Evolutionary conservation across 768 basidiomycete genomes (phyloP), one percentile per base, ranked within the genome.

Genomic region (Pilatotrama ljubarskyi): DNA sequence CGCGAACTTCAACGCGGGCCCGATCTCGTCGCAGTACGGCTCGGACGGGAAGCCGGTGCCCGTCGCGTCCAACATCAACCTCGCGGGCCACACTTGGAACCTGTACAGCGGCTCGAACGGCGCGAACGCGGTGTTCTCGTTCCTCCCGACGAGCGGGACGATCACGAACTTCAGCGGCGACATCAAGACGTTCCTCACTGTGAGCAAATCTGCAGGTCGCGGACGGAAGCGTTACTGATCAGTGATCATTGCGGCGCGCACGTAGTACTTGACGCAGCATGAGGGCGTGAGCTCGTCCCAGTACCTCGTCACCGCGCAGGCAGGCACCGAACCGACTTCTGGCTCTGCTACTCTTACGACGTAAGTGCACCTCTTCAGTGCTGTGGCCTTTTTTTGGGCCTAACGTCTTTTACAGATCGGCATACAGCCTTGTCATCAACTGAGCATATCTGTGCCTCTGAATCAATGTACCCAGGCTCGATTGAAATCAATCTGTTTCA

Each of bases 241-340:
- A 9, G 32, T 25, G 14, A 38, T 46, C n/a, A 5, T 42, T 26
- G 14, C 10, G 17, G 11, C 51, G 9, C 48, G 5, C 13, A 3
- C 5, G 1, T 41, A 88, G 85, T 82, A 84, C 62, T 69, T 89
- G 66, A 80, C 79, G 0, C 52, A 78, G 9, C 72, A 76, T 46
- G 73, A 79, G 35, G 75, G 78, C 5, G 62, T 89, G 32, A 70
- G 73, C 59, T 66, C 77, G 14, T 80, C 82, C 2, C 80, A 88
- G 64, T 88, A 78, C 72, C 75, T 88, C 52, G 78, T 70, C 37
- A 84, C 80, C 13, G 79, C 79, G 1, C 85, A 88, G 66, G 85
- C 78, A 7, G 87, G 87, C 6, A 84, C 83, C 0, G 87, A 89
- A 69, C 81, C 82, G 15, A 86, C 83, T 0, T 77, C 76, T 11